Base-by-base conservation (phyloP, 345 rosid species). In the Heritiera littoralis region DNA sequence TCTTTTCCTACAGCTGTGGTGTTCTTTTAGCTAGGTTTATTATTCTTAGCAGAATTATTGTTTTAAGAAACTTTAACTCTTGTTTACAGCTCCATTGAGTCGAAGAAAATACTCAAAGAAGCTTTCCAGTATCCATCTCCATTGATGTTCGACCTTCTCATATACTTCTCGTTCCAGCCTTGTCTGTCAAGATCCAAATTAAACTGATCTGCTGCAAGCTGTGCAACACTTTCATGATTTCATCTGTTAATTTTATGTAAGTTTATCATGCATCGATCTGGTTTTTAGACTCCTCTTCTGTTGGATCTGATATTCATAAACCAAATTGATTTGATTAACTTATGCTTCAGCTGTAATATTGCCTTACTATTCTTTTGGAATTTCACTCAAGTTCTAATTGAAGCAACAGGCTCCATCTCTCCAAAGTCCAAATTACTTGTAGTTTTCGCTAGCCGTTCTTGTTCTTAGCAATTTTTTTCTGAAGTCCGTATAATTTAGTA, bases 241-340 rank as follows among this genome's bases (percentile, higher is more conserved):
- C 41, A 70, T 49, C 77, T 68, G 46, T 52, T 63, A 11, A 66
- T 66, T 48, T 79, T 43, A 51, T 76, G 87, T 85, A 83, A 87
- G 89, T 82, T 78, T 65, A 14, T 45, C 48, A 32, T 48, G 9
- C 55, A 38, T 40, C 30, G 8, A 13, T 77, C 73, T 12, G 61
- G 6, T 40, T 35, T 64, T 55, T 18, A 11, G 23, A 9, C 9
- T 59, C 41, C 55, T 65, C 56, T 67, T 9, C n/a, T 72, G 14
- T 54, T 18, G 20, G 63, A 30, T 32, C 35, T 18, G 17, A 41
- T 54, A 35, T 64, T 65, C 18, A 35, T 32, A 32, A 71, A 2
- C 9, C 12, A 14, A 49, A 18, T 45, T 69, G 72, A 41, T 48
- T 45, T 77, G 49, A 46, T 52, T 40, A 74, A n/a, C 40, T 3